phyloP scores from a whole-genome alignment of 2,329 filamentous ascomycete species.

The Fusarium sp. region DNA sequence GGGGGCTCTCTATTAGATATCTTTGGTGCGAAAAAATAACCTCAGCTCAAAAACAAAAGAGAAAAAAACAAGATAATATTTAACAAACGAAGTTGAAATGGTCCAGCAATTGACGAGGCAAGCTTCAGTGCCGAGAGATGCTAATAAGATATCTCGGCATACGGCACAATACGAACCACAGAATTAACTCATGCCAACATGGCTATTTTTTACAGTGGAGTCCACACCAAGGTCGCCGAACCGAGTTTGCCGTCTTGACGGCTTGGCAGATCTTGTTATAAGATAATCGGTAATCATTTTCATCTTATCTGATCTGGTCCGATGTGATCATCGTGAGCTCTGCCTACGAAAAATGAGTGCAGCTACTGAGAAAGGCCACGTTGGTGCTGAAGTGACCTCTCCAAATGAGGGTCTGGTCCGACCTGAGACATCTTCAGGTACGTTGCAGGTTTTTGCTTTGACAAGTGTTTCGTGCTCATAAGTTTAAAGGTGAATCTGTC shows the following conservation, averaged over 20 bases:
- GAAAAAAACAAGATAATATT: too few relatives aligned
- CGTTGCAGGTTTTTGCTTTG: fast-evolving
- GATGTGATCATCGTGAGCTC: background rate
- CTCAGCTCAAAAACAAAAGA: too few relatives aligned
- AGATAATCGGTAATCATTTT: background rate
- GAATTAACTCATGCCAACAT: background rate
- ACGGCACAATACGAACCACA: background rate
- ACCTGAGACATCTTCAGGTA: slow-evolving; percentile 21
- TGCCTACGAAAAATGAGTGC: background rate
- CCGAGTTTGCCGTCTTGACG: background rate
- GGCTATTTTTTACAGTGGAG: background rate
- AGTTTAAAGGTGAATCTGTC: slow-evolving; percentile 9
- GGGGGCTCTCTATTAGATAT: fast-evolving
- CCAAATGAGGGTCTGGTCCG: slow-evolving; percentile 2
- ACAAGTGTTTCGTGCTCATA: background rate
- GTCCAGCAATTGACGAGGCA: fast-evolving
- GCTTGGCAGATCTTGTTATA: slow-evolving; percentile 10
- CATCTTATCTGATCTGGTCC: background rate
- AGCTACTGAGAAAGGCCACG: background rate
- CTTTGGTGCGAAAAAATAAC: too few relatives aligned
- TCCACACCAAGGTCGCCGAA: background rate
- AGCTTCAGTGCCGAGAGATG: background rate
- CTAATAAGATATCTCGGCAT: background rate
- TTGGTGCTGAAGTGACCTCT: background rate
- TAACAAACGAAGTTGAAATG: too few relatives aligned